A percentile compares a stretch with the other conserved stretches of the same genome.
phyloP scores from a whole-genome alignment of 2,329 filamentous ascomycete species.

The Hypoxylon sp. region DNA sequence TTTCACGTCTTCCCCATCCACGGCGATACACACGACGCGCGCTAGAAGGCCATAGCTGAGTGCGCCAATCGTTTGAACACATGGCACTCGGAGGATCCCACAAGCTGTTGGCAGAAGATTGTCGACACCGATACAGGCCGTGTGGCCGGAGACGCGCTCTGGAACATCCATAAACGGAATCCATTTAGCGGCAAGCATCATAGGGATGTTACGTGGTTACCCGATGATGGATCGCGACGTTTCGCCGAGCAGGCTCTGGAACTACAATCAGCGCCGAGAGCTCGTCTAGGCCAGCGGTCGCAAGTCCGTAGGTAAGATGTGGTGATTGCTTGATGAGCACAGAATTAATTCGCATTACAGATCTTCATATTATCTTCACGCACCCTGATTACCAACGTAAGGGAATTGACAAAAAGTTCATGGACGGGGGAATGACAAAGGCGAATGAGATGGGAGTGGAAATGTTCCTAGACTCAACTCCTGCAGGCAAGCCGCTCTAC shows the following conservation, averaged over 20 bases:
- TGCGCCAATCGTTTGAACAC: conserved; percentile 37
- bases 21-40: conserved; percentile 34
- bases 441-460: conserved; percentile 36
- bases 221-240: conserved; percentile 44
- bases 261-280: conserved; percentile 24
- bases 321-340: not conserved
- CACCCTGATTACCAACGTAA: conserved; percentile 42
- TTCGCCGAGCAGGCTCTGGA: conserved; percentile 41
- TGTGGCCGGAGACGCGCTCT: conserved; percentile 48
- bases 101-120: conserved; percentile 50
- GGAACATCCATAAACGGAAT: conserved; percentile 49
- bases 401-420: conserved; percentile 42
- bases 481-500: conserved; percentile 39
- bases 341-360: conserved; percentile 14
- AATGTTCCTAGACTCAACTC: conserved; percentile 44
- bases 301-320: conserved; percentile 40
- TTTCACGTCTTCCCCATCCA: conserved; percentile 47
- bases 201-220: conserved; percentile 50
- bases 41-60: conserved; percentile 42
- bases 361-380: conserved; percentile 45
- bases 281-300: conserved; percentile 35
- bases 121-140: conserved; percentile 47
- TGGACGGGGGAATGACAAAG: conserved; percentile 45
- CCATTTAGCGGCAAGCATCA: conserved; percentile 40
- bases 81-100: conserved; percentile 46